Conservation (phyloP, 2,329 filamentous ascomycete species). For the Monilinia fructicola region DNA sequence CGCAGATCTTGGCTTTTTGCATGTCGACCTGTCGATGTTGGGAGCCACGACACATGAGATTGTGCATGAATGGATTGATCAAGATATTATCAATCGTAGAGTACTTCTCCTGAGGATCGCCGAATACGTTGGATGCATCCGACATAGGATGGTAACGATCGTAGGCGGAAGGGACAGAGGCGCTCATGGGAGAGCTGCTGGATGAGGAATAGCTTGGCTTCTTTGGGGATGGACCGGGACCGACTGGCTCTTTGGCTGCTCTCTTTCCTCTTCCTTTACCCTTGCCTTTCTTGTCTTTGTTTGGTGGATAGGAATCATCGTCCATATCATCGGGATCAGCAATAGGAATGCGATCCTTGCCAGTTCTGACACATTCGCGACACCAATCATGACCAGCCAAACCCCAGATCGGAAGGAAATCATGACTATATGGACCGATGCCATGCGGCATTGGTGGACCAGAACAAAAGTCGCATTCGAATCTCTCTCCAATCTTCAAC, state of each 20-base stretch:
- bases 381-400: background rate
- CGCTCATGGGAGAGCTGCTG: background rate
- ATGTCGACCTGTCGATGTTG: background rate
- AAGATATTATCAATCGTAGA: slow-evolving; percentile 2
- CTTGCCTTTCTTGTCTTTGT: background rate
- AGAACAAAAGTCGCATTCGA: slow-evolving; percentile 1
- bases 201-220: background rate
- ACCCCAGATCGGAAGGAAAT: background rate
- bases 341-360: background rate
- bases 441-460: background rate
- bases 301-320: background rate
- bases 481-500: background rate
- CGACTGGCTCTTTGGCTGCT: background rate
- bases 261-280: background rate
- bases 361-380: background rate
- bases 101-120: background rate
- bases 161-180: background rate
- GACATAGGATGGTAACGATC: background rate
- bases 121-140: background rate
- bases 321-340: background rate
- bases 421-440: background rate
- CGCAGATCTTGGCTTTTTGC: slow-evolving; percentile 6
- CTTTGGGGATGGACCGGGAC: background rate
- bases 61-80: slow-evolving; percentile 19
- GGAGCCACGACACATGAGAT: slow-evolving; percentile 3